These are phyloP conservation scores for Naganishia randhawae DNA, from an alignment of 768 basidiomycete species.

Conservation along the genomic window DNA sequence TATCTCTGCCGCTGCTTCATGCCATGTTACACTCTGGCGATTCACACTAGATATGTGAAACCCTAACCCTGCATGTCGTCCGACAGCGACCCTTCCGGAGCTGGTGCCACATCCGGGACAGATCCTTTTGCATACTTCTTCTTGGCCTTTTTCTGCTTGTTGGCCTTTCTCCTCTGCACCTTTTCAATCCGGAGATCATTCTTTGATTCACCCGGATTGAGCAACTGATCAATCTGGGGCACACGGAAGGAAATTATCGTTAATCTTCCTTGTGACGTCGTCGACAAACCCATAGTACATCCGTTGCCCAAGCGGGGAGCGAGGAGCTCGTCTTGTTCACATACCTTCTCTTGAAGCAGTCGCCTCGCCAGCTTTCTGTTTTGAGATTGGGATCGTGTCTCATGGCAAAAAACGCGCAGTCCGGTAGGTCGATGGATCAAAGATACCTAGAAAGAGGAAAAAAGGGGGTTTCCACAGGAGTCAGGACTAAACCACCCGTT, in stretches of 20 bases:
- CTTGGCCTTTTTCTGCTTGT: slow-evolving; percentile 71
- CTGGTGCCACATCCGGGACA: no score
- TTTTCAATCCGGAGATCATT: slow-evolving; percentile 65
- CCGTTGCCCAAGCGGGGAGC: no score
- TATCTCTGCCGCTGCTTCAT: not conserved
- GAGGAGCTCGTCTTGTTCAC: slow-evolving; percentile 6
- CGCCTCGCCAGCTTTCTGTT: slow-evolving; percentile 76
- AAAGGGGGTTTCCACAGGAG: no score
- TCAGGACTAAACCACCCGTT: no score
- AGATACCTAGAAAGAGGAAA: no score
- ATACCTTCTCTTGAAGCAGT: slow-evolving; percentile 68
- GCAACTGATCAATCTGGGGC: slow-evolving; percentile 68
- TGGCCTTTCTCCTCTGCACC: slow-evolving; percentile 70
- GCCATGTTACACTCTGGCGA: not conserved
- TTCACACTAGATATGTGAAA: no score
- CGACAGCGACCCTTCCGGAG: no score
- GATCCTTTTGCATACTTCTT: slow-evolving; percentile 56
- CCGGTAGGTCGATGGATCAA: slow-evolving; percentile 84
- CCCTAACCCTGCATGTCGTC: no score
- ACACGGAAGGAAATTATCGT: no score
- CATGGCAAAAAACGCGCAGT: slow-evolving; percentile 78
- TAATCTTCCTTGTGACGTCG: no score
- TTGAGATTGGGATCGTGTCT: slow-evolving; percentile 74
- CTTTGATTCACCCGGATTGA: slow-evolving; percentile 74
- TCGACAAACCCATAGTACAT: no score